These are phyloP conservation scores for Fusarium stilboides DNA, from an alignment of 2,329 filamentous ascomycete genomes.

Conservation along the genomic window DNA sequence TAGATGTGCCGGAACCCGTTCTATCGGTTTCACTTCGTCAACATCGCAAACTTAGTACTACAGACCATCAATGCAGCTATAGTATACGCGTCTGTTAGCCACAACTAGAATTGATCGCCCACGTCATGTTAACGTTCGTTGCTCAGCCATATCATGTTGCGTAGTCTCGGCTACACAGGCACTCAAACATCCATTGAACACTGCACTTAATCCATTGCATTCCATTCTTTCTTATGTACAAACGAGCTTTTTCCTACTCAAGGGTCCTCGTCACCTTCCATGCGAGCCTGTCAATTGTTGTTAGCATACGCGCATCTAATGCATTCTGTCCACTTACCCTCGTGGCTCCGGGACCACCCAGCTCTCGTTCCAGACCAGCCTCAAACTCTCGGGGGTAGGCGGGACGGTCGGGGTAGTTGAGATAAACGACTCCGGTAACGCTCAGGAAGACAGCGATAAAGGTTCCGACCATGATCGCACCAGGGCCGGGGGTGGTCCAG, in stretches of 20 bases:
- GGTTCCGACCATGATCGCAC: conserved; percentile 75
- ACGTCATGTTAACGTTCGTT: conserved; percentile 2
- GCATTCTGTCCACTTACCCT: conserved; percentile 68
- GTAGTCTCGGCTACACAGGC: conserved; percentile 15
- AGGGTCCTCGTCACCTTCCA: conserved; percentile 68
- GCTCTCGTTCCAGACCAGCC: conserved; percentile 79
- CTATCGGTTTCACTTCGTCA: not conserved
- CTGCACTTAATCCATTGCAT: conserved; percentile 39
- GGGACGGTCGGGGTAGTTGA: conserved; percentile 80
- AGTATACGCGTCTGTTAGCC: not conserved
- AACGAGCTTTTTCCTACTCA: conserved; percentile 53
- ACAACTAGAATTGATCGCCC: conserved; percentile 1
- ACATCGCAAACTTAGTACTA: not conserved
- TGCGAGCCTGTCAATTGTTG: conserved; percentile 64
- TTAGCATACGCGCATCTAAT: conserved; percentile 34
- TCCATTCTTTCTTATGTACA: conserved; percentile 57
- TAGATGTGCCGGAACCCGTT: not conserved
- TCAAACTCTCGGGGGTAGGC: conserved; percentile 80
- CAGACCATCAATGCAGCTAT: not conserved
- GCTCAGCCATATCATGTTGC: conserved; percentile 10
- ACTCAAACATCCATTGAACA: conserved; percentile 23
- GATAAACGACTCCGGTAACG: conserved; percentile 77
- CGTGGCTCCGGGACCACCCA: conserved; percentile 78
- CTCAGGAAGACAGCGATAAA: conserved; percentile 76
- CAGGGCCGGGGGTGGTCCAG: conserved; percentile 81